A percentile compares a stretch with the other conserved stretches of the same genome.
These are phyloP conservation scores for Grosmannia serpens DNA, from an alignment of 2,329 filamentous ascomycete species.

Conservation along the genomic window DNA sequence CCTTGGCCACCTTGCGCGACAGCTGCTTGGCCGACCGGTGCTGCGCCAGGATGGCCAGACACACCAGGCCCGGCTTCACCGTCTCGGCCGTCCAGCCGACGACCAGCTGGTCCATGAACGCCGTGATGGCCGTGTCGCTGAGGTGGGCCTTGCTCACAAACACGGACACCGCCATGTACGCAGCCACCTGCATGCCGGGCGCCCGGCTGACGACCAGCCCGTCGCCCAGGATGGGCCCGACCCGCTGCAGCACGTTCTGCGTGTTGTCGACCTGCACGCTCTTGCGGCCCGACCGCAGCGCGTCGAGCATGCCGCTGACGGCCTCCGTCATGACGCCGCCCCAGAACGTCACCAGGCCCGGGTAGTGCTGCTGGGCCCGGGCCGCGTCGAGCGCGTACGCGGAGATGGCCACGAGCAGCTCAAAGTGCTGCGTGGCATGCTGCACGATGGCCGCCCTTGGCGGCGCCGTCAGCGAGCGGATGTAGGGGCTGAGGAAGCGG, in stretches of 20 bases:
- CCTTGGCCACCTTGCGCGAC: slow-evolving; percentile 57
- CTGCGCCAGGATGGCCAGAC: slow-evolving; percentile 70
- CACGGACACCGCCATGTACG: slow-evolving; percentile 83
- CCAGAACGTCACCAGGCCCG: slow-evolving; percentile 80
- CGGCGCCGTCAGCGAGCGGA: slow-evolving; percentile 62
- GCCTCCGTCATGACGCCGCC: slow-evolving; percentile 78
- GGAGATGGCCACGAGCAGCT: slow-evolving; percentile 68
- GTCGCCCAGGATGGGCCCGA: slow-evolving; percentile 62
- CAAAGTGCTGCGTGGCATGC: slow-evolving; percentile 65
- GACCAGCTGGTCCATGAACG: slow-evolving; percentile 81
- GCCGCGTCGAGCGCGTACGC: slow-evolving; percentile 67
- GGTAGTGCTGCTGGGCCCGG: slow-evolving; percentile 59
- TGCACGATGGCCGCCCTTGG: slow-evolving; percentile 76
- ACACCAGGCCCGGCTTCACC: slow-evolving; percentile 61
- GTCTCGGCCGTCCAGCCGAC: slow-evolving; percentile 67
- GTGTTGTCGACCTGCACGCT: slow-evolving; percentile 70
- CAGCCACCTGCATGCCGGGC: slow-evolving; percentile 70
- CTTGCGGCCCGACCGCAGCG: slow-evolving; percentile 60
- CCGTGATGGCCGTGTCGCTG: slow-evolving; percentile 67
- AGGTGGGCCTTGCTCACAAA: slow-evolving; percentile 74
- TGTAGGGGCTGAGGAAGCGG: slow-evolving; percentile 78
- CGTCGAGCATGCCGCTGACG: slow-evolving; percentile 70
- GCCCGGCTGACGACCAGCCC: slow-evolving; percentile 65
- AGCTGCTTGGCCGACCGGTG: slow-evolving; percentile 61
- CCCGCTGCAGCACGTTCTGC: slow-evolving; percentile 59